Conservation (phyloP, 768 basidiomycete genomes). For the Daedaleopsis sinensis region DNA sequence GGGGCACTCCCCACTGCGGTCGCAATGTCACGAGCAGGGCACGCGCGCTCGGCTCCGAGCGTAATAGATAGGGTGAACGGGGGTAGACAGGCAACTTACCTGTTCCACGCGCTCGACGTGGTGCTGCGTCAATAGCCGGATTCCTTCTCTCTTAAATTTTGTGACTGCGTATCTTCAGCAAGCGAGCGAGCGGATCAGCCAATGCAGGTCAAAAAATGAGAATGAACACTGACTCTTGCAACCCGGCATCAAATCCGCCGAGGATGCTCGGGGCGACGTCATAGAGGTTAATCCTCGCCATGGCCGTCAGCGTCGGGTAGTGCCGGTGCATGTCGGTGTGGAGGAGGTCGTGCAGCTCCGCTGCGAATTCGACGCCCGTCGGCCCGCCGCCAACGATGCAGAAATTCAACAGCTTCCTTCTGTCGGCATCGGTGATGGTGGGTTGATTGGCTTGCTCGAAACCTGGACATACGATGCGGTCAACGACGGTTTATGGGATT, state of each 20-base stretch:
- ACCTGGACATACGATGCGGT: slow-evolving; percentile 34
- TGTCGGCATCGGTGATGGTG: slow-evolving; percentile 70
- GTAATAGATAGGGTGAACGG: not conserved
- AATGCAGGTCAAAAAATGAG: not conserved
- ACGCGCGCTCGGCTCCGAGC: slow-evolving; percentile 1
- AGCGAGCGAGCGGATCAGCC: not conserved
- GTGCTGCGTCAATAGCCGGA: slow-evolving; percentile 69
- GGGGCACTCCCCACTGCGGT: no score
- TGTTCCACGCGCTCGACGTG: slow-evolving; percentile 72
- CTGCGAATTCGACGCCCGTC: slow-evolving; percentile 82
- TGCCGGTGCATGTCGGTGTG: slow-evolving; percentile 62
- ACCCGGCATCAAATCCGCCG: slow-evolving; percentile 68
- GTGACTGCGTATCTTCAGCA: slow-evolving; percentile 61
- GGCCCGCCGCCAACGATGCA: slow-evolving; percentile 87
- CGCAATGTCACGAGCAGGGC: not conserved
- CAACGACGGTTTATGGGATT: not conserved
- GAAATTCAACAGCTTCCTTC: slow-evolving; percentile 78
- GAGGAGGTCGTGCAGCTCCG: slow-evolving; percentile 79
- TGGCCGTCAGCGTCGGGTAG: slow-evolving; percentile 63
- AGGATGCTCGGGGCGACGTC: slow-evolving; percentile 83
- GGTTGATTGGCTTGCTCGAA: slow-evolving; percentile 90
- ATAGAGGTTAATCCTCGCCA: slow-evolving; percentile 77
- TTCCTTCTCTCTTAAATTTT: slow-evolving; percentile 75
- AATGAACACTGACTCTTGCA: slow-evolving; percentile 51
- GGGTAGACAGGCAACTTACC: slow-evolving; percentile 35